Conservation (phyloP, 2,329 filamentous ascomycete genomes). For the Ilyonectria sp. region DNA sequence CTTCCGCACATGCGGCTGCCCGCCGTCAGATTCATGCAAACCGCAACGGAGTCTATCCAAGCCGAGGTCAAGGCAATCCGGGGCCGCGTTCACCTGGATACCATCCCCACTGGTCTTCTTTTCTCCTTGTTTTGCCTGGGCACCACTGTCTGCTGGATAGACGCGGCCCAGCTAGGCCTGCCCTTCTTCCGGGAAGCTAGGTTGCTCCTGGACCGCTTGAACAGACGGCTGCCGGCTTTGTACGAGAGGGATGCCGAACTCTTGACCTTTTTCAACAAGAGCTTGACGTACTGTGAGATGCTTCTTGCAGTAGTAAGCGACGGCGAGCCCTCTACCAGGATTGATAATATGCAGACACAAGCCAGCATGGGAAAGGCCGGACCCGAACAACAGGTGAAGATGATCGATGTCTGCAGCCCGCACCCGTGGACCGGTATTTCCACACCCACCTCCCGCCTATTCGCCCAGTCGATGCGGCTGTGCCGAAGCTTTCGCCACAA, state of each 20-base stretch:
- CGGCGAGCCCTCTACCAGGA: slow-evolving; percentile 29
- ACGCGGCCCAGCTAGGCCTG: slow-evolving; percentile 51
- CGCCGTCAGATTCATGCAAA: slow-evolving; percentile 52
- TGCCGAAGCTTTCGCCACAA: slow-evolving; percentile 54
- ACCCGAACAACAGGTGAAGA: slow-evolving; percentile 4
- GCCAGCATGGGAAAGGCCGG: not conserved
- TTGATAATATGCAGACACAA: not conserved
- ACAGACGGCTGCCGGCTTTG: slow-evolving; percentile 33
- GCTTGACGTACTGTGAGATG: slow-evolving; percentile 60
- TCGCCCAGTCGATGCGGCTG: slow-evolving; percentile 53
- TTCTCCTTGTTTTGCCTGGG: slow-evolving; percentile 59
- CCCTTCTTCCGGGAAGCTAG: slow-evolving; percentile 53
- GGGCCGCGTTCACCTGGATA: slow-evolving; percentile 31
- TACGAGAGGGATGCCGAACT: slow-evolving; percentile 47
- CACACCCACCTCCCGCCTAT: slow-evolving; percentile 51
- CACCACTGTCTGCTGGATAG: slow-evolving; percentile 59
- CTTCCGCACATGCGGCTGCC: slow-evolving; percentile 56
- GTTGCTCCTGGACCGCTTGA: slow-evolving; percentile 46
- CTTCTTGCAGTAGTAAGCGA: slow-evolving; percentile 56
- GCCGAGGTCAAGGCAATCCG: slow-evolving; percentile 51
- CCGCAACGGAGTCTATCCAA: slow-evolving; percentile 54
- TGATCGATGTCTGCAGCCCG: slow-evolving; percentile 38
- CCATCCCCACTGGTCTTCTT: slow-evolving; percentile 53
- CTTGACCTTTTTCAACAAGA: slow-evolving; percentile 56
- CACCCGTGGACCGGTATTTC: slow-evolving; percentile 60